These are phyloP conservation scores for Pichia paraexigua DNA, from an alignment of 805 yeast species.

Conservation along the genomic window DNA sequence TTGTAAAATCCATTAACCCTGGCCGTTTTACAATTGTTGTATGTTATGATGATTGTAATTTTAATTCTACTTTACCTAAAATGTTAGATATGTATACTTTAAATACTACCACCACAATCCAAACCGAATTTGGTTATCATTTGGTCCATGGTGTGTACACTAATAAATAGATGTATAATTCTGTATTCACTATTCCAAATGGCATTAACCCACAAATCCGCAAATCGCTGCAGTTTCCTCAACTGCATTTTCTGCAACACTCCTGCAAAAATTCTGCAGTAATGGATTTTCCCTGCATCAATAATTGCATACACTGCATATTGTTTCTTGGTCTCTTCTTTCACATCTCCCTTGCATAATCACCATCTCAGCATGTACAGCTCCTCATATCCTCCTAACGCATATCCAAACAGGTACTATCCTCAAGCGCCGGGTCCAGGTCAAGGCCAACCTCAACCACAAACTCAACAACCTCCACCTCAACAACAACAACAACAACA, in stretches of 20 bases:
- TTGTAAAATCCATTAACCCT: conserved; percentile 64
- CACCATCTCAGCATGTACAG: not conserved
- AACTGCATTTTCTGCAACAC: not conserved
- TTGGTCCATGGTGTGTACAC: not conserved
- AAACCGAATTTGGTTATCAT: not conserved
- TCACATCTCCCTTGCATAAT: not conserved
- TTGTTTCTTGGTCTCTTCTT: not conserved
- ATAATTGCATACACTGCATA: not conserved
- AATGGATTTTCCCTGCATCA: not conserved
- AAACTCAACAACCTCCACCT: not conserved
- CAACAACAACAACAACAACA: not conserved
- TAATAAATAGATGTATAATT: not conserved
- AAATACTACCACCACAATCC: not conserved
- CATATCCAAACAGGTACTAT: not conserved
- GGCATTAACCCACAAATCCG: not conserved
- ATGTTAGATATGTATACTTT: not conserved
- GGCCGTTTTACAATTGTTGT: conserved; percentile 40
- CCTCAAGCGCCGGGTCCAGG: not conserved
- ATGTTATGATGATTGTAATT: conserved; percentile 20
- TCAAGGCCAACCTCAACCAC: not conserved
- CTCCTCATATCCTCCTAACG: not conserved
- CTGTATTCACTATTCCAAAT: too few relatives aligned
- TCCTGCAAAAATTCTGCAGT: not conserved
- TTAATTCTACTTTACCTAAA: not conserved
- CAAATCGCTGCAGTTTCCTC: not conserved